These are phyloP conservation scores for Diddensiella transvaalensis DNA, from an alignment of 805 yeast species.

Conservation along the genomic window DNA sequence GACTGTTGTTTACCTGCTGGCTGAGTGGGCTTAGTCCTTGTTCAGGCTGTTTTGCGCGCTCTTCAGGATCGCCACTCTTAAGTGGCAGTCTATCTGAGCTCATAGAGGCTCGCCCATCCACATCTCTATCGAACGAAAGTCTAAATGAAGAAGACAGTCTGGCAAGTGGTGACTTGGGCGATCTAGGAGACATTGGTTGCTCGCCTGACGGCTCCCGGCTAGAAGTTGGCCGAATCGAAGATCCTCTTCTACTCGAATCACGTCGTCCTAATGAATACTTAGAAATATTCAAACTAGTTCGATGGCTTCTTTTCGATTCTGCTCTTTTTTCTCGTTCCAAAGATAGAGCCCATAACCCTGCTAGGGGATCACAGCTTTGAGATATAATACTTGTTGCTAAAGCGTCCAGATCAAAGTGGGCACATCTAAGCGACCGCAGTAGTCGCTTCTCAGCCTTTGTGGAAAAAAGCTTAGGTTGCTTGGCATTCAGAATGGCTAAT, in stretches of 20 bases:
- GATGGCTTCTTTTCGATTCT: conserved; percentile 14
- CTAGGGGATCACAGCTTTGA: conserved; percentile 63
- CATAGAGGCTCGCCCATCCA: neutral
- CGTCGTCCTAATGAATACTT: conserved; percentile 11
- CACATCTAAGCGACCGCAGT: conserved; percentile 53
- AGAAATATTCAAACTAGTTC: conserved; percentile 16
- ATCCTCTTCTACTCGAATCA: conserved; percentile 4
- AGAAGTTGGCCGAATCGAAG: neutral
- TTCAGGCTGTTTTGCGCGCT: neutral
- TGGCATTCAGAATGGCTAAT: conserved; percentile 36
- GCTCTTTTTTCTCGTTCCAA: conserved; percentile 47
- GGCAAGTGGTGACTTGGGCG: conserved; percentile 14
- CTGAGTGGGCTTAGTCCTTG: neutral
- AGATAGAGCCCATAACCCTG: conserved; percentile 71
- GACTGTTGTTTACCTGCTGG: neutral
- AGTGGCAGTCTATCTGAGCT: neutral
- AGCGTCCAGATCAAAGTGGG: conserved; percentile 61
- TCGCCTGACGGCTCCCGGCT: conserved; percentile 5
- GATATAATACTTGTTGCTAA: conserved; percentile 55
- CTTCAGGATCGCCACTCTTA: neutral
- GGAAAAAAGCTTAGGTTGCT: conserved; percentile 45
- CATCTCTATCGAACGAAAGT: conserved; percentile 7
- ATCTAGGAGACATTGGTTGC: conserved; percentile 10
- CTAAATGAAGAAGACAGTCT: conserved; percentile 8
- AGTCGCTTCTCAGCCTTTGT: conserved; percentile 61